These are phyloP conservation scores for Zasmidium citrigriseum DNA, from an alignment of 2,329 filamentous ascomycete genomes.

Conservation along the genomic window DNA sequence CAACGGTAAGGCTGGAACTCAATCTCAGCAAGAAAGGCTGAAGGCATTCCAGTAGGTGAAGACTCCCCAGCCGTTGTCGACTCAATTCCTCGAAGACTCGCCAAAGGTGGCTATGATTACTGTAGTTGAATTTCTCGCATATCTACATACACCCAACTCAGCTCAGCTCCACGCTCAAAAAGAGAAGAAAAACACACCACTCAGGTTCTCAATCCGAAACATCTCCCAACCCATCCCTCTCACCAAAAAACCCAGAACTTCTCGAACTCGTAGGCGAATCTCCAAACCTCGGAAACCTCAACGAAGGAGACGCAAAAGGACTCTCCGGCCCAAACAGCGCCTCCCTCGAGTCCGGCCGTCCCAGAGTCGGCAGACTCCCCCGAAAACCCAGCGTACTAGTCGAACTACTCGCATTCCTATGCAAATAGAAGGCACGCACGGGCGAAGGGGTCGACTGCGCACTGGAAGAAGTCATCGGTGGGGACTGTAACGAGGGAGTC, in stretches of 20 bases:
- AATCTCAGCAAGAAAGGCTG: no score
- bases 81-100: no score
- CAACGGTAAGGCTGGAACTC: no score
- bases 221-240: background rate
- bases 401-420: slow-evolving; percentile 10
- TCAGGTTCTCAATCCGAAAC: background rate
- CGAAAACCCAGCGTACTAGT: slow-evolving; percentile 11
- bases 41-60: no score
- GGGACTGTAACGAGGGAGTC: background rate
- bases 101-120: no score
- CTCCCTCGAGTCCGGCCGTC: background rate
- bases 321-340: background rate
- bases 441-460: slow-evolving; percentile 7
- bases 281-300: background rate
- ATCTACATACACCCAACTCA: background rate
- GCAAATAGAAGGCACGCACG: slow-evolving; percentile 9
- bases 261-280: background rate
- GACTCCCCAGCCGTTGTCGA: no score
- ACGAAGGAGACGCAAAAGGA: background rate
- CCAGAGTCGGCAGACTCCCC: background rate
- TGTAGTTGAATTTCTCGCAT: background rate
- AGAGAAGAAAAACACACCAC: no score
- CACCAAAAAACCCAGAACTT: background rate
- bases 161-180: background rate
- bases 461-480: background rate